Base-by-base conservation (phyloP, 306 rosid genomes). In the Cicer cuneatum region DNA sequence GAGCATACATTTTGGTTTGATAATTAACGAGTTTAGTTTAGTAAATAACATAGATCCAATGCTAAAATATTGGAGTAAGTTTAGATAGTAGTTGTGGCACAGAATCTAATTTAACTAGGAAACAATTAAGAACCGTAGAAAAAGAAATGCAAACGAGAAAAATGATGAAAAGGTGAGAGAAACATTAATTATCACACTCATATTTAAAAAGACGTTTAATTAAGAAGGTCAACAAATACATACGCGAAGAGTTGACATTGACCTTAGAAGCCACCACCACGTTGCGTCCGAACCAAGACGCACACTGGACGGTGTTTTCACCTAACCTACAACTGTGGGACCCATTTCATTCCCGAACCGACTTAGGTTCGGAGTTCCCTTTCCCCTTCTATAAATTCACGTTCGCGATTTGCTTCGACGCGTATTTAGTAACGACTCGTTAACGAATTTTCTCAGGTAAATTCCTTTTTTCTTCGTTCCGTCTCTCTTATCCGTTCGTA, bases 201-300 rank as follows among this genome's bases (percentile, higher is more conserved):
- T 46, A 12, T 47, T 12, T 13, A 47, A 13, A 47, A 47, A 49
- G 29, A 57, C 8, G 35, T 41, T 80, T 80, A 80, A 73, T 68
- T 63, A 60, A 7, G 12, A 47, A 4, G 48, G 48, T n/a, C 76
- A 69, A 69, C 35, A 43, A 79, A 14, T 33, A 45, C 47, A 21
- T 40, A 80, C 81, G 74, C 77, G 77, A 54, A 62, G 2, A 48
- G 57, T 74, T 80, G 66, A 74, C 66, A 2, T 80, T 74, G 76
- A 80, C 80, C 66, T 46, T 62, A 37, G 57, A 72, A 68, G 39
- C 60, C 58, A 43, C 77, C 72, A 2, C 66, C 52, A 37, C 60
- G 77, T 75, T 75, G 84, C 80, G 84, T 45, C 85, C 84, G 84
- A 82, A 82, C 83, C 86, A 70, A 81, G 84, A 64, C 85, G 78